Evolutionary conservation across 805 yeast genomes (phyloP), one percentile per base, ranked within the genome.

Genomic region (Nakazawaea holstii): DNA sequence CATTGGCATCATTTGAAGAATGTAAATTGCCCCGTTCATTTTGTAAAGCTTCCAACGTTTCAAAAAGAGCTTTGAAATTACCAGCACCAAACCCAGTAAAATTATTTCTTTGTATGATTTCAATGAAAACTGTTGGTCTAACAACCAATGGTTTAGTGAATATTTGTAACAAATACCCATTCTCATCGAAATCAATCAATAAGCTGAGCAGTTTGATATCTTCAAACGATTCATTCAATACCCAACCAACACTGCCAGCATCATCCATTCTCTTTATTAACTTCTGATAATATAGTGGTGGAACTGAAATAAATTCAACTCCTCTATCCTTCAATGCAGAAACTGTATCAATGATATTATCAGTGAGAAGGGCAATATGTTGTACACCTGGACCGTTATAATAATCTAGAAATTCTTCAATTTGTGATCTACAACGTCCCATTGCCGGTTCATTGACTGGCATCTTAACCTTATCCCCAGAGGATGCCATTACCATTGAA

Each of bases 21-120:
- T 52, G 52, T 24, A 80, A 62, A 13, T 87, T 87, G 1, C 95
- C 95, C 44, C 96, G 75, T 43, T 64, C 58, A 48, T 61, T 70
- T 60, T 88, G 96, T 54, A 87, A 91, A n/a, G 73, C 72, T 61
- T 88, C 96, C 49, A 88, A 80, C 6, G 85, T 78, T 59, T 87
- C 91, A 59, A 86, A 88, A 35, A 89, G 67, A 0, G 94, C 86
- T 60, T 80, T 84, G 68, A 88, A 88, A 51, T 90, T 88, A 1
- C 96, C 96, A 43, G 89, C 89, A 1, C 96, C 96, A 64, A 88
- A 88, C 0, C 96, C 96, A 51, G 82, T 75, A 60, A 86, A 91
- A 57, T 86, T 84, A 55, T 74, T 71, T 51, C 96, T 74, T 64
- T 88, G 94, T 52, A 88, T 88, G 24, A 88, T 74, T 61, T 88